These are phyloP conservation scores for Lactarius psammicola DNA, from an alignment of 768 basidiomycete genomes.

Conservation along the genomic window DNA sequence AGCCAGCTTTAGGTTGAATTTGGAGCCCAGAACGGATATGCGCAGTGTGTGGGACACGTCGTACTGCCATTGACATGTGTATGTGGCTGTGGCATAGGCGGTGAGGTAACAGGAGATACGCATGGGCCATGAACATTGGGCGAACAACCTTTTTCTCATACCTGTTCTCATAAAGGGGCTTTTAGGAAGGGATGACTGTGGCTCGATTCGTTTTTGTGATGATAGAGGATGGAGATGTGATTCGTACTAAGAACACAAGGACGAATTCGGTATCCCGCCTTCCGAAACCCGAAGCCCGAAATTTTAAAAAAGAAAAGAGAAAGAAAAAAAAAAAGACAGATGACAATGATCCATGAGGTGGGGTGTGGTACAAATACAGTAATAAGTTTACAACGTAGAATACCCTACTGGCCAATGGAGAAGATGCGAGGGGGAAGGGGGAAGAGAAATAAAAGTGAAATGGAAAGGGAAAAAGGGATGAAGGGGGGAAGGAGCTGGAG, in stretches of 20 bases:
- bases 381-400: slow-evolving; percentile 23
- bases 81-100: background rate
- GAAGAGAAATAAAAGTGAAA: background rate
- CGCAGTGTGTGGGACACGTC: too few species aligned
- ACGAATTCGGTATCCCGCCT: background rate
- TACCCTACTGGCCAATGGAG: background rate
- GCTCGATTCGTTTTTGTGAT: too few species aligned
- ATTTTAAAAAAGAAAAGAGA: background rate
- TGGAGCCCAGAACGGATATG: too few species aligned
- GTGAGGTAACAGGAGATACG: too few species aligned
- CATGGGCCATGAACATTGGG: too few species aligned
- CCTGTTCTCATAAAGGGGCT: too few species aligned
- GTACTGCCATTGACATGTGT: too few species aligned
- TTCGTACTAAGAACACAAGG: background rate
- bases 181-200: too few species aligned
- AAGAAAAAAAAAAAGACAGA: background rate
- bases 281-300: background rate
- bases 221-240: too few species aligned
- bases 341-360: slow-evolving; percentile 7
- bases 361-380: slow-evolving; percentile 16
- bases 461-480: background rate
- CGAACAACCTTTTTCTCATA: too few species aligned
- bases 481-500: background rate
- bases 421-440: background rate
- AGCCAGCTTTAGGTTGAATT: too few species aligned